phyloP scores from a whole-genome alignment of 306 rosid genomes.

The Purshia tridentata region DNA sequence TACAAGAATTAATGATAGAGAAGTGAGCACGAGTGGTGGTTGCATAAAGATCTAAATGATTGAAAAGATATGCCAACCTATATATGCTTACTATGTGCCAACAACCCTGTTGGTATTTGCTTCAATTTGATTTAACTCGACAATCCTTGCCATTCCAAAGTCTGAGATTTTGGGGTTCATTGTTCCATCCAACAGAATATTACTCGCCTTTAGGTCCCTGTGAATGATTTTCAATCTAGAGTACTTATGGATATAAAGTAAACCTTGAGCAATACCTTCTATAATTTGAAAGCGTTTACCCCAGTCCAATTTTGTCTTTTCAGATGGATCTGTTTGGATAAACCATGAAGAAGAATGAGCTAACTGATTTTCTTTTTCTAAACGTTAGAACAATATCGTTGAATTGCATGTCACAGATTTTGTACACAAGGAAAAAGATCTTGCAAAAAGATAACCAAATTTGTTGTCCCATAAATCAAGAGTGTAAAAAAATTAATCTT shows the following conservation, averaged over 20 bases:
- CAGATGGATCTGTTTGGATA: background rate
- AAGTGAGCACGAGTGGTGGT: background rate
- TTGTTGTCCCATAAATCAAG: background rate
- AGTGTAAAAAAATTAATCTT: background rate
- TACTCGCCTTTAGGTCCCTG: conserved; percentile 27
- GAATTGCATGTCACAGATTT: too few relatives aligned
- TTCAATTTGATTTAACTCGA: conserved; percentile 10
- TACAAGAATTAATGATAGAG: background rate
- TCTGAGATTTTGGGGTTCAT: conserved; percentile 24
- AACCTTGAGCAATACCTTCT: conserved; percentile 7
- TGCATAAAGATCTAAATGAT: too few relatives aligned
- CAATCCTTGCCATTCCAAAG: conserved; percentile 25
- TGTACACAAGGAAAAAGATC: too few relatives aligned
- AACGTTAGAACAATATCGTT: background rate
- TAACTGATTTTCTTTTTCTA: background rate
- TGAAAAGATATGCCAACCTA: too few relatives aligned
- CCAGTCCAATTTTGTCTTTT: conserved; percentile 33
- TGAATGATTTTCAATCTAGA: conserved; percentile 20
- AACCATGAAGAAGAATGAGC: background rate
- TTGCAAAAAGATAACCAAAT: background rate
- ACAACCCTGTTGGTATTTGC: conserved; percentile 14
- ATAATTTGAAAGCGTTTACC: conserved; percentile 36
- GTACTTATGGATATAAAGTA: conserved; percentile 33
- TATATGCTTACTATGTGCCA: conserved; percentile 29
- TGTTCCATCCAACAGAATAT: conserved; percentile 1